phyloP scores from a whole-genome alignment of 2,329 filamentous ascomycete genomes.

The Pseudodiploospora longispora region DNA sequence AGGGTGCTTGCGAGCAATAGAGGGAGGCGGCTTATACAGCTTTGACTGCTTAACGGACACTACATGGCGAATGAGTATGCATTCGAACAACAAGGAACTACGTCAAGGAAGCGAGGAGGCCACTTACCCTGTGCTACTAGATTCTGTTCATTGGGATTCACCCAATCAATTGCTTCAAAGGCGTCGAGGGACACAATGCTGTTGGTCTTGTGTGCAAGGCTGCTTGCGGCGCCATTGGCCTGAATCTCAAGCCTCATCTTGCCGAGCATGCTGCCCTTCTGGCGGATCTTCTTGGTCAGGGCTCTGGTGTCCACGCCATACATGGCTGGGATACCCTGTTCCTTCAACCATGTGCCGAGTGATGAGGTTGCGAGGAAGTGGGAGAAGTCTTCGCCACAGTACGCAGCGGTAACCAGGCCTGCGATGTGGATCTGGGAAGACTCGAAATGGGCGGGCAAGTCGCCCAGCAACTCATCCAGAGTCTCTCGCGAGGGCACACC shows the following conservation, averaged over 20 bases:
- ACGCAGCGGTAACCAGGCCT: conserved; percentile 82
- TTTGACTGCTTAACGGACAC: conserved; percentile 85
- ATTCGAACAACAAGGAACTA: conserved; percentile 6
- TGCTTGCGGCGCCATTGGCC: conserved; percentile 32
- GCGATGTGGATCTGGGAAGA: conserved; percentile 88
- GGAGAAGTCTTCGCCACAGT: conserved; percentile 90
- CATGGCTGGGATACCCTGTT: conserved; percentile 88
- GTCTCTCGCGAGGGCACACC: conserved; percentile 84
- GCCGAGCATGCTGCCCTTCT: conserved; percentile 94
- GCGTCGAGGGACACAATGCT: conserved; percentile 25
- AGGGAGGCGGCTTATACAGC: conserved; percentile 69
- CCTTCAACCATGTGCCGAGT: conserved; percentile 89
- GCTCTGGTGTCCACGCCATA: conserved; percentile 91
- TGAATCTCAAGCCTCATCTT: conserved; percentile 67
- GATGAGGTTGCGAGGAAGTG: conserved; percentile 89
- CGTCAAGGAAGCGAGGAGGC: conserved; percentile 10
- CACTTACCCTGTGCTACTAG: conserved; percentile 86
- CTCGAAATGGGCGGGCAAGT: conserved; percentile 89
- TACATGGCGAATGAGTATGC: conserved; percentile 40
- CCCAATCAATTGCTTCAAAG: conserved; percentile 81
- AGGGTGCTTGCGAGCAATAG: conserved; percentile 73
- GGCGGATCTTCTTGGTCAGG: conserved; percentile 86
- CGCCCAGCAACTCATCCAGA: conserved; percentile 74
- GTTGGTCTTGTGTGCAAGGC: conserved; percentile 16
- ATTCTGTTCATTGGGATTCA: conserved; percentile 87